A percentile compares a stretch with the other conserved stretches of the same genome.
Conservation (phyloP, 2,329 filamentous ascomycete species). For the Aureobasidium sp. region DNA sequence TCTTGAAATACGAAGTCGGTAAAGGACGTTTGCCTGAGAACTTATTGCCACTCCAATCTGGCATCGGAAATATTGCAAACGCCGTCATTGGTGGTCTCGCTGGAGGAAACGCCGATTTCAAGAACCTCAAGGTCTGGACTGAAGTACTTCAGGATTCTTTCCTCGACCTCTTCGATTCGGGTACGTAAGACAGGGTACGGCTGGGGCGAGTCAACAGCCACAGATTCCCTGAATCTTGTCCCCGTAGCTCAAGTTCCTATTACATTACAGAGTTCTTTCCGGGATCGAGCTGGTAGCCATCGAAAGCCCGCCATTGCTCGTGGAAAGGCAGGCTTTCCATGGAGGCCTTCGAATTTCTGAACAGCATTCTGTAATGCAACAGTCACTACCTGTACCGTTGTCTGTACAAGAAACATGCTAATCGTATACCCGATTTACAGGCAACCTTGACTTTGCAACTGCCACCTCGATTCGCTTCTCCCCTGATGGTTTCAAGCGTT, state of each 20-base stretch:
- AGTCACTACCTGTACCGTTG: background rate
- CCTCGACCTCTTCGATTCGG: slow-evolving; percentile 84
- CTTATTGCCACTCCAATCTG: slow-evolving; percentile 73
- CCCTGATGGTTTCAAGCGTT: slow-evolving; percentile 81
- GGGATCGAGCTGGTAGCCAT: no score
- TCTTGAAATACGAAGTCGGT: slow-evolving; percentile 74
- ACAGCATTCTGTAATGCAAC: no score
- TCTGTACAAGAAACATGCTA: background rate
- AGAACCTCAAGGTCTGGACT: slow-evolving; percentile 85
- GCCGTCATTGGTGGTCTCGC: slow-evolving; percentile 78
- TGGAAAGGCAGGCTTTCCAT: no score
- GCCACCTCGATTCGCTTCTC: slow-evolving; percentile 87
- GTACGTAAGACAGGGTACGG: background rate
- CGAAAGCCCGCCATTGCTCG: no score
- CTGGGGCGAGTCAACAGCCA: background rate
- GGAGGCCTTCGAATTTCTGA: no score
- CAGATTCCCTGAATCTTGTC: no score
- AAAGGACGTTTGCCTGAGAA: slow-evolving; percentile 68
- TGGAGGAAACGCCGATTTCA: slow-evolving; percentile 65
- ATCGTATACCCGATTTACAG: background rate
- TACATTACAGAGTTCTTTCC: no score
- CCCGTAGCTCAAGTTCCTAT: no score
- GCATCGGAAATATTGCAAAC: slow-evolving; percentile 90
- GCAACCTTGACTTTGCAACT: slow-evolving; percentile 80
- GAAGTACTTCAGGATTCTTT: slow-evolving; percentile 90